phyloP scores from a whole-genome alignment of 352 stramenopile species.

The Globisporangium radiosum region DNA sequence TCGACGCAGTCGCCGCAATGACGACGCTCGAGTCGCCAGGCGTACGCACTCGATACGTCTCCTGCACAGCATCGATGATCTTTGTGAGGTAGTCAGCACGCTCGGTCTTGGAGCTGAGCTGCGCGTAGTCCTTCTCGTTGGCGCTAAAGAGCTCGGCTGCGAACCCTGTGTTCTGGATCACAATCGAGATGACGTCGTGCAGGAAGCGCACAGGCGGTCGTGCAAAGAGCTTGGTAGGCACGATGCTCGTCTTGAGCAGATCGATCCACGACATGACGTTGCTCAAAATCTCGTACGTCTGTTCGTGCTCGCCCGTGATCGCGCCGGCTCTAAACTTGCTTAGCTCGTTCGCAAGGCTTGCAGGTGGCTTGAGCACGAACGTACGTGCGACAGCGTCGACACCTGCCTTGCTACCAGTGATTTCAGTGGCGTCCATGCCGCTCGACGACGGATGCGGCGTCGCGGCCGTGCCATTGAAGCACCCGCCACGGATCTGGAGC shows the following conservation, averaged over 20 bases:
- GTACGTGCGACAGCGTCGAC: background rate
- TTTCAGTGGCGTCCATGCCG: background rate
- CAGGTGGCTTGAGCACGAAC: slow-evolving; percentile 36
- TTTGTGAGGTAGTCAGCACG: slow-evolving; percentile 71
- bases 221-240: slow-evolving; percentile 67
- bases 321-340: slow-evolving; percentile 34
- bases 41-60: slow-evolving; percentile 29
- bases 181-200: slow-evolving; percentile 67
- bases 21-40: slow-evolving; percentile 20
- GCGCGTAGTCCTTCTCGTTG: slow-evolving; percentile 53
- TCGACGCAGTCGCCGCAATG: slow-evolving; percentile 63
- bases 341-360: slow-evolving; percentile 25
- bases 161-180: slow-evolving; percentile 69
- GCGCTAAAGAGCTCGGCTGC: slow-evolving; percentile 33
- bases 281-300: slow-evolving; percentile 54
- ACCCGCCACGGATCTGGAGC: slow-evolving; percentile 50
- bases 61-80: slow-evolving; percentile 67
- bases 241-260: slow-evolving; percentile 56
- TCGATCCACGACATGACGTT: slow-evolving; percentile 77
- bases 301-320: slow-evolving; percentile 51
- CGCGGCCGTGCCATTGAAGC: slow-evolving; percentile 13
- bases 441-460: slow-evolving; percentile 10
- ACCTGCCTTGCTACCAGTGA: background rate
- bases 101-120: slow-evolving; percentile 64
- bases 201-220: slow-evolving; percentile 76